phyloP scores from a whole-genome alignment of 225 moss, liverwort and hornwort species.

The Antitrichia curtipendula region DNA sequence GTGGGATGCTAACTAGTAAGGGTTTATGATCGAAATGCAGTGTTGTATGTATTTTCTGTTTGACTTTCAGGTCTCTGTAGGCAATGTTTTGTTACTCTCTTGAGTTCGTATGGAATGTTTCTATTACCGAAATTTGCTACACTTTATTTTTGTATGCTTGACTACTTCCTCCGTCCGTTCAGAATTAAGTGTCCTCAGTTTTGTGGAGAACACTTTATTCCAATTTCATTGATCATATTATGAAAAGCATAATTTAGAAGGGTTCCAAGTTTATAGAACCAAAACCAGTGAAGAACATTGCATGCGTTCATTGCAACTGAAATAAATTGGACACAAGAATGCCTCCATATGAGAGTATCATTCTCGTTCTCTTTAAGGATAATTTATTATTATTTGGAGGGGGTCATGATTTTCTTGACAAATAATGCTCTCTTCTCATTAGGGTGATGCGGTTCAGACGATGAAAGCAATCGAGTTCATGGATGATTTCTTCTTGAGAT shows the following conservation, averaged over 20 bases:
- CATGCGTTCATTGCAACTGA: background rate
- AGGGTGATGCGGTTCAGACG: background rate
- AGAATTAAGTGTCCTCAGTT: background rate
- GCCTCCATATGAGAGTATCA: background rate
- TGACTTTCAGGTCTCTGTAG: background rate
- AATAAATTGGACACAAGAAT: background rate
- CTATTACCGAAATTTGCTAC: background rate
- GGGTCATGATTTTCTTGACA: background rate
- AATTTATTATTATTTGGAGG: background rate
- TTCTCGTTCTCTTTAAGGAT: background rate
- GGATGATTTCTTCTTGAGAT: constrained; percentile 17
- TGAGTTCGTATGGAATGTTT: background rate
- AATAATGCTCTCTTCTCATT: background rate
- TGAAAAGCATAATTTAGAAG: background rate
- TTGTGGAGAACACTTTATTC: background rate
- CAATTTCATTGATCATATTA: background rate
- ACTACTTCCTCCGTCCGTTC: background rate
- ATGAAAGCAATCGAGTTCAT: constrained; percentile 6
- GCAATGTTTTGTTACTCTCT: background rate
- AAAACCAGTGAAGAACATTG: background rate
- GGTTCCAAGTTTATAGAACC: background rate
- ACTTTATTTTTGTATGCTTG: background rate
- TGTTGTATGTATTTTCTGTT: background rate
- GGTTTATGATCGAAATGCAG: background rate
- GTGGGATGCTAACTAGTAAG: background rate